Conservation (phyloP, 306 rosid genomes). For the Malus sieversii region DNA sequence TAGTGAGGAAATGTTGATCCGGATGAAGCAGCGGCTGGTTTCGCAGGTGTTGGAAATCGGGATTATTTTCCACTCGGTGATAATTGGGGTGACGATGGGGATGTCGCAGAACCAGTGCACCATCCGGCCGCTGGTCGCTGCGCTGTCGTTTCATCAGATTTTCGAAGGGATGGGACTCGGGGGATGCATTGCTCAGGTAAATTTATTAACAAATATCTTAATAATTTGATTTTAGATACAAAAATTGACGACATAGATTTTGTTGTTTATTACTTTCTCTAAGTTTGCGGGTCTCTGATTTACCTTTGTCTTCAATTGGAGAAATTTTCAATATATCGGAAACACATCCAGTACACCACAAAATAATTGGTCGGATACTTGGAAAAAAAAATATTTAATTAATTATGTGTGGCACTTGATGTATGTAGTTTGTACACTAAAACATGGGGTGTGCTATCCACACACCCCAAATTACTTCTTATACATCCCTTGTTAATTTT, state of each 20-base stretch:
- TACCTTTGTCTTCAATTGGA: neutral
- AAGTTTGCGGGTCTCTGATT: neutral
- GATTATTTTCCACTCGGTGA: conserved; percentile 85
- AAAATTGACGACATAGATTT: neutral
- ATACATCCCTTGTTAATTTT: too few relatives aligned
- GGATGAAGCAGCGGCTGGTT: conserved; percentile 70
- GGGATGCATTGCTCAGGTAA: conserved; percentile 95
- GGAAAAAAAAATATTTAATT: too few relatives aligned
- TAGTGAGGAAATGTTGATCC: conserved; percentile 28
- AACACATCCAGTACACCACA: too few relatives aligned
- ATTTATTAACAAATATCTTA: neutral
- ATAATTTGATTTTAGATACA: neutral
- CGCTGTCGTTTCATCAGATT: conserved; percentile 87
- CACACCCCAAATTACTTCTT: too few relatives aligned
- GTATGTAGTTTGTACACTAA: too few relatives aligned
- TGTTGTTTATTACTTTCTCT: neutral
- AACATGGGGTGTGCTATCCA: too few relatives aligned
- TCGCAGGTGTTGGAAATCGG: conserved; percentile 88
- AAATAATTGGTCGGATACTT: too few relatives aligned
- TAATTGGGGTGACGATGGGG: conserved; percentile 87
- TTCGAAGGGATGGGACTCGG: conserved; percentile 98
- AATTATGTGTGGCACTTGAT: too few relatives aligned
- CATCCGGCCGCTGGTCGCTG: conserved; percentile 72
- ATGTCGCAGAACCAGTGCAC: conserved; percentile 96
- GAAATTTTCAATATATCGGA: too few relatives aligned